Evolutionary conservation across 1,284 basidiomycete genomes (phyloP).

Genomic region (Mycosarcoma mackinlayi): DNA sequence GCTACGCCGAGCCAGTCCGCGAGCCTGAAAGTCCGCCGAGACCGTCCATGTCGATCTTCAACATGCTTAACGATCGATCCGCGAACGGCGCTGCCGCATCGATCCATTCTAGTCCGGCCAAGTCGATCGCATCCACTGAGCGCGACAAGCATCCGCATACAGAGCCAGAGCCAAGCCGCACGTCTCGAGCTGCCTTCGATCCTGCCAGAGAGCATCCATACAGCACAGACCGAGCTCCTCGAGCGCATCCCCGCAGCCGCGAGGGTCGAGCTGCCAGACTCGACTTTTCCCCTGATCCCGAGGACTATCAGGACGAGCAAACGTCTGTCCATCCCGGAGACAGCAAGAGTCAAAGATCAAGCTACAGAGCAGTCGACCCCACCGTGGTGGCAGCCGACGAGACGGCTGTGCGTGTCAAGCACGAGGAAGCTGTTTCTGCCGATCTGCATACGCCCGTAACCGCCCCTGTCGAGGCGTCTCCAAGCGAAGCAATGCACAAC

Average conservation of each 20-base stretch:
- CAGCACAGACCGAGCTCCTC: conserved; percentile 1
- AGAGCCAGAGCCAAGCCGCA: conserved; percentile 4
- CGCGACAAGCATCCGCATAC: conserved; percentile 5
- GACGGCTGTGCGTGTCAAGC: conserved; percentile 26
- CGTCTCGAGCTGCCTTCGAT: conserved; percentile 28
- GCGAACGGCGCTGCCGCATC: conserved; percentile 30
- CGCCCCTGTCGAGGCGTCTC: neutral
- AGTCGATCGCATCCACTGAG: conserved; percentile 19
- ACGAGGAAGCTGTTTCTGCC: conserved; percentile 16
- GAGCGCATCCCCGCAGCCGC: conserved; percentile 11
- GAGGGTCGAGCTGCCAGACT: conserved; percentile 14
- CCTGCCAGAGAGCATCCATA: conserved; percentile 22
- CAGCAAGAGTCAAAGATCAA: neutral
- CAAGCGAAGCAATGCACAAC: neutral
- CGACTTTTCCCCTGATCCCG: conserved; percentile 29
- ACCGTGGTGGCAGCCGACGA: neutral
- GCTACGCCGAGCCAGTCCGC: conserved; percentile 23
- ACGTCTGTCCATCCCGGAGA: neutral
- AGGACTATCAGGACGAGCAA: conserved; percentile 16
- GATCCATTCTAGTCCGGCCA: conserved; percentile 25
- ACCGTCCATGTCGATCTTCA: conserved; percentile 52
- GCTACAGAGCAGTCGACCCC: neutral
- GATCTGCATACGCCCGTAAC: conserved; percentile 9
- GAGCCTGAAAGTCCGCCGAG: conserved; percentile 37
- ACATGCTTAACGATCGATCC: conserved; percentile 52